A percentile compares a stretch with the other conserved stretches of the same genome.
Conservation (phyloP, 192 early-diverging fungal species). For the Phycomyces nitens region DNA sequence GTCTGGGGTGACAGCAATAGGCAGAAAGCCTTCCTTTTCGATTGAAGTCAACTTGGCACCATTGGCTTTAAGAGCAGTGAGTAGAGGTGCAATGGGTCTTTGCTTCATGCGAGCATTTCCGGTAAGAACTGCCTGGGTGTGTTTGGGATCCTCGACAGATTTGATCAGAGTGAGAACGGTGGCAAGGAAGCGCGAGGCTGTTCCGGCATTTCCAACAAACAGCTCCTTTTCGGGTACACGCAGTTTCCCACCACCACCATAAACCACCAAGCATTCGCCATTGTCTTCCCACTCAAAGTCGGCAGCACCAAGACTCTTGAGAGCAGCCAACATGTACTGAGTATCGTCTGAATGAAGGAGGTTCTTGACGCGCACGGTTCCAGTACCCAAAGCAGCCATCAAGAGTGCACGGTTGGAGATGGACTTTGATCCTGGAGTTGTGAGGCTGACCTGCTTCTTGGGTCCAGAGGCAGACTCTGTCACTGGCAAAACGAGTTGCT, state of each 20-base stretch:
- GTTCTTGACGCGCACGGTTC: slow-evolving; percentile 77
- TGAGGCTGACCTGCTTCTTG: slow-evolving; percentile 52
- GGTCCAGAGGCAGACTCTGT: slow-evolving; percentile 36
- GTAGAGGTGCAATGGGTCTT: slow-evolving; percentile 87
- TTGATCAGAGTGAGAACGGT: slow-evolving; percentile 77
- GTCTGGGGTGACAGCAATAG: slow-evolving; percentile 75
- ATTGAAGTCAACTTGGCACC: slow-evolving; percentile 74
- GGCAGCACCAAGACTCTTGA: slow-evolving; percentile 86
- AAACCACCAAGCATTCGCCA: slow-evolving; percentile 83
- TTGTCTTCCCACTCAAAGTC: slow-evolving; percentile 89
- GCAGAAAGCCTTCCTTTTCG: slow-evolving; percentile 81
- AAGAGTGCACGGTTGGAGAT: slow-evolving; percentile 95
- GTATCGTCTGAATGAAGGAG: slow-evolving; percentile 97
- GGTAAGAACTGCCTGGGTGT: slow-evolving; percentile 63
- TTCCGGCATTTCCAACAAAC: slow-evolving; percentile 97
- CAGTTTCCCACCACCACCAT: slow-evolving; percentile 76
- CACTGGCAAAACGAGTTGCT: slow-evolving; percentile 65
- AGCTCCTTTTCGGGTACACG: slow-evolving; percentile 72
- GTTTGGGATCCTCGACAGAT: slow-evolving; percentile 28
- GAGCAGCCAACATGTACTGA: slow-evolving; percentile 91
- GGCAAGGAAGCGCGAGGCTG: slow-evolving; percentile 93
- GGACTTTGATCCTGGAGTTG: slow-evolving; percentile 92
- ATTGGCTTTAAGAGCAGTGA: slow-evolving; percentile 80
- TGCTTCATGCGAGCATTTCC: slow-evolving; percentile 98
- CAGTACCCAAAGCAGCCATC: slow-evolving; percentile 83